phyloP scores from a whole-genome alignment of 306 rosid species.

The Alnus rubra region DNA sequence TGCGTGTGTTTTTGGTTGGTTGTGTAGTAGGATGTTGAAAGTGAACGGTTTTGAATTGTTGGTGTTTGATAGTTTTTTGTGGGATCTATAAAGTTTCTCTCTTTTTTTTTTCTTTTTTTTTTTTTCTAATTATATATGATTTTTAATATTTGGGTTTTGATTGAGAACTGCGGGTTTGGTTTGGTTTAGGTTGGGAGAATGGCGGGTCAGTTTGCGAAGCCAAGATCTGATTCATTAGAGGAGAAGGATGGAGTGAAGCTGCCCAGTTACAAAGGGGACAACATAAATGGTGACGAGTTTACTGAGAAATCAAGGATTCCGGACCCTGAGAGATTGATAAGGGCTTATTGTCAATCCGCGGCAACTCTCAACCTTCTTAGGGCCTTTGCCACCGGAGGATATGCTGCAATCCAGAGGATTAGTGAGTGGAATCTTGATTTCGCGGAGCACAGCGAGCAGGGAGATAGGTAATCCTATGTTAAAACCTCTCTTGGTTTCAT shows the following conservation, averaged over 20 bases:
- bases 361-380: slow-evolving; percentile 71
- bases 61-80: background rate
- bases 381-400: slow-evolving; percentile 79
- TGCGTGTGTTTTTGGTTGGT: background rate
- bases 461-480: slow-evolving; percentile 49
- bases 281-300: slow-evolving; percentile 64
- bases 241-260: slow-evolving; percentile 63
- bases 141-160: background rate
- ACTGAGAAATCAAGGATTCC: slow-evolving; percentile 63
- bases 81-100: background rate
- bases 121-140: background rate
- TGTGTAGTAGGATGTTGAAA: background rate
- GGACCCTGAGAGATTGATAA: slow-evolving; percentile 68
- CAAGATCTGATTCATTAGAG: slow-evolving; percentile 50
- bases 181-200: slow-evolving; percentile 70
- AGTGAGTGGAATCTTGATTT: slow-evolving; percentile 80
- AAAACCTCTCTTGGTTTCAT: background rate
- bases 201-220: slow-evolving; percentile 84
- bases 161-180: background rate
- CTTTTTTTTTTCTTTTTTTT: background rate
- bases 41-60: background rate
- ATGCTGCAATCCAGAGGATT: slow-evolving; percentile 80
- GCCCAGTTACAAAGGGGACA: slow-evolving; percentile 69
- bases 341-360: slow-evolving; percentile 76
- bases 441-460: slow-evolving; percentile 71